Evolutionary conservation across 768 basidiomycete genomes (phyloP).

Genomic region (Hebeloma cylindrosporum): DNA sequence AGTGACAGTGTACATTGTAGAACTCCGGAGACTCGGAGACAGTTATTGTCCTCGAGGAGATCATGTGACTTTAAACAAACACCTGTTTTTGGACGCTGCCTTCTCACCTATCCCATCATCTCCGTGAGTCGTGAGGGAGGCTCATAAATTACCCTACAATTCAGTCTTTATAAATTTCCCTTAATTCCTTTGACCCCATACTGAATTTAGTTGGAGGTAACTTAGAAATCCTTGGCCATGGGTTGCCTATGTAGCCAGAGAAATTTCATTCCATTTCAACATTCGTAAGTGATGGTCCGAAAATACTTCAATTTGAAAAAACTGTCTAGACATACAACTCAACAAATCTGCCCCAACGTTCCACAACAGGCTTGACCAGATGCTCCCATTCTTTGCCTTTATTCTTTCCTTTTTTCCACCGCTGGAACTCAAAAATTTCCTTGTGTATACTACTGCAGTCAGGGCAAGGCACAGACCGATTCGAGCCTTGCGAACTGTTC

Average conservation of each 20-base stretch:
- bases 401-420: constrained; percentile 50
- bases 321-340: constrained; percentile 35
- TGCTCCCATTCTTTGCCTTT: constrained; percentile 72
- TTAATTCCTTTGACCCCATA: no score
- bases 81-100: neutral
- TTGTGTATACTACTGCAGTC: constrained; percentile 59
- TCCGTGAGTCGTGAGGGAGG: no score
- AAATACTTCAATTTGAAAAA: neutral
- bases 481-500: constrained; percentile 13
- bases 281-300: neutral
- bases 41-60: no score
- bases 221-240: no score
- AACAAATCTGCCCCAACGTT: constrained; percentile 76
- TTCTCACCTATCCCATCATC: no score
- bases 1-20: neutral
- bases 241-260: no score
- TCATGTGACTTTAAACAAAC: constrained; percentile 11
- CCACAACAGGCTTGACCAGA: constrained; percentile 73
- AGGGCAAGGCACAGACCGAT: constrained; percentile 31
- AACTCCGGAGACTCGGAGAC: neutral
- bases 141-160: no score
- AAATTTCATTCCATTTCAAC: neutral
- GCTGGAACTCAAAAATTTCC: constrained; percentile 77
- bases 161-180: no score
- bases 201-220: no score